phyloP scores from a whole-genome alignment of 441 rosid genomes.

The Populus hybrid region DNA sequence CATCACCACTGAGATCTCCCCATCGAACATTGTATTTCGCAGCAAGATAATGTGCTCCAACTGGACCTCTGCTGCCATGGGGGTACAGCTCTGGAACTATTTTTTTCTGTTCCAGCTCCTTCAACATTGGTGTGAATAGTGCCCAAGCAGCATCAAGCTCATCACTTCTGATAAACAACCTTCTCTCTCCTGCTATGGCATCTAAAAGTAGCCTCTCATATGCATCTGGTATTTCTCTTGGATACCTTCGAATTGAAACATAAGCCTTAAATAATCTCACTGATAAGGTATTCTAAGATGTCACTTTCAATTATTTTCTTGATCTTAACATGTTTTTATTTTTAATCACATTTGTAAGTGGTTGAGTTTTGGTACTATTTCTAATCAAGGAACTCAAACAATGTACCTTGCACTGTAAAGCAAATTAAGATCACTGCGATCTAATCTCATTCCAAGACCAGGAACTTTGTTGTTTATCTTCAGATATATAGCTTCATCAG shows the following conservation, averaged over 20 bases:
- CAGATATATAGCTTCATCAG: conserved; percentile 91
- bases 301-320: background rate
- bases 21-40: conserved; percentile 85
- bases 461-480: conserved; percentile 96
- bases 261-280: background rate
- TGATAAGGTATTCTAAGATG: background rate
- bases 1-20: conserved; percentile 73
- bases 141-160: conserved; percentile 96
- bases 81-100: conserved; percentile 82
- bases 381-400: background rate
- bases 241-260: conserved; percentile 45
- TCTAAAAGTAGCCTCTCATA: conserved; percentile 90
- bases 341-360: no score
- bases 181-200: conserved; percentile 83
- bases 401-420: conserved; percentile 66
- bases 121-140: conserved; percentile 73
- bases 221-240: conserved; percentile 82
- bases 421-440: conserved; percentile 80
- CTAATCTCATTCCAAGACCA: conserved; percentile 92
- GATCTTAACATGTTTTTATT: background rate
- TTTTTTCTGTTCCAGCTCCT: conserved; percentile 67
- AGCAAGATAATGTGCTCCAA: conserved; percentile 89
- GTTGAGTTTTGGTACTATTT: background rate
- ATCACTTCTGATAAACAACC: conserved; percentile 86
- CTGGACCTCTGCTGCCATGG: conserved; percentile 90